Evolutionary conservation across 108 stramenopile genomes (phyloP).

Genomic region (Licmophora abbreviata): DNA sequence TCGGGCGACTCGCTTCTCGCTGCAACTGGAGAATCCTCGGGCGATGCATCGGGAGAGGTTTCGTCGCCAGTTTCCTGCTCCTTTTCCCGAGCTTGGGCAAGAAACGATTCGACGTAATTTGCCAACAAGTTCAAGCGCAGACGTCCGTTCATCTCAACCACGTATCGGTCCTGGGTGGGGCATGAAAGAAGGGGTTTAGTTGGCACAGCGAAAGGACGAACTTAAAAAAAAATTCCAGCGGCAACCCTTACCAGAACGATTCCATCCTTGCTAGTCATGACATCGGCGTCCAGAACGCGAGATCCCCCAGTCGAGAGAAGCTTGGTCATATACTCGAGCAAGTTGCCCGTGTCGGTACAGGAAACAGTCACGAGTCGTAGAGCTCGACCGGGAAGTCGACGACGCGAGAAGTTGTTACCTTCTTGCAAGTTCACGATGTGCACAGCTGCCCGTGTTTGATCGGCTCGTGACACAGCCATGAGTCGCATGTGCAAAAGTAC

Average conservation of each 20-base stretch:
- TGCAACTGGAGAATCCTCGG: background rate
- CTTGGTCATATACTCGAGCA: conserved; percentile 28
- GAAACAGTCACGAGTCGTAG: conserved; percentile 22
- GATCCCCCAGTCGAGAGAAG: conserved; percentile 20
- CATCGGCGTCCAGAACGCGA: conserved; percentile 29
- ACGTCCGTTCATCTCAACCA: conserved; percentile 27
- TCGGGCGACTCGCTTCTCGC: background rate
- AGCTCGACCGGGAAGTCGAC: background rate
- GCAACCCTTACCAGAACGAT: conserved; percentile 18
- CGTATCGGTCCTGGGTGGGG: conserved; percentile 20
- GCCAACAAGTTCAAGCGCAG: conserved; percentile 26
- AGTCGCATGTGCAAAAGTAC: conserved; percentile 33
- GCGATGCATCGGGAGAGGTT: background rate
- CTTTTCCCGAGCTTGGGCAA: background rate
- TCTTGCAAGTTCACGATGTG: conserved; percentile 20
- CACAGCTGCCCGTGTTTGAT: conserved; percentile 11
- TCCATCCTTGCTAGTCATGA: conserved; percentile 21
- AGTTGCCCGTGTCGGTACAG: conserved; percentile 13
- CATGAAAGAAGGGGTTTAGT: background rate
- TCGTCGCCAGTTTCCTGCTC: background rate
- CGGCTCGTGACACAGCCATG: conserved; percentile 20
- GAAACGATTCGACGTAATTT: conserved; percentile 16
- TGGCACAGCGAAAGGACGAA: background rate
- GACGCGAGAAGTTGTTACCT: conserved; percentile 2
- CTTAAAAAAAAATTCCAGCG: conserved; percentile 1